These are phyloP conservation scores for Pilaira anomala DNA, from an alignment of 192 early-diverging fungal genomes.

Conservation along the genomic window DNA sequence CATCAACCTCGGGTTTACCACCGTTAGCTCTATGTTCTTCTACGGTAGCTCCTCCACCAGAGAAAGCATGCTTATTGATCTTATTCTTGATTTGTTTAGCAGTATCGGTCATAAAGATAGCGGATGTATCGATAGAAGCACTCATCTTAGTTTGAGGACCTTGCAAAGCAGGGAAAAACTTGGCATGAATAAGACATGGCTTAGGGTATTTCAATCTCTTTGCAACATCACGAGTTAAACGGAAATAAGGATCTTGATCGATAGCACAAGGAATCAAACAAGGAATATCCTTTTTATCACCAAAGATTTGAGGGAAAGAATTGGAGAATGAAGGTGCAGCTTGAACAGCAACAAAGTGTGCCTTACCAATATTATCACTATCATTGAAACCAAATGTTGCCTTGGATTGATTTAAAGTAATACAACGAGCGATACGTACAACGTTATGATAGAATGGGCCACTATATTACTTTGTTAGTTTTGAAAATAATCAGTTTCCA, in stretches of 20 bases:
- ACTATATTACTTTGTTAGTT: conserved; percentile 43
- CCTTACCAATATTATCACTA: conserved; percentile 84
- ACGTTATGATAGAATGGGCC: conserved; percentile 95
- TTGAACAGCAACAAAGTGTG: conserved; percentile 94
- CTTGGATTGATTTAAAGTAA: conserved; percentile 79
- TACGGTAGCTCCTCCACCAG: conserved; percentile 83
- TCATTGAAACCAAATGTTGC: conserved; percentile 92
- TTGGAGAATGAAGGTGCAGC: conserved; percentile 94
- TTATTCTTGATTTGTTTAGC: conserved; percentile 95
- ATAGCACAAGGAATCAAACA: conserved; percentile 98
- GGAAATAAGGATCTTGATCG: conserved; percentile 99
- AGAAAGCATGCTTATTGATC: conserved; percentile 86
- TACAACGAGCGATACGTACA: conserved; percentile 79
- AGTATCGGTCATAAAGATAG: conserved; percentile 92
- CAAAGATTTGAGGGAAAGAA: conserved; percentile 95
- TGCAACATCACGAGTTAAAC: conserved; percentile 93
- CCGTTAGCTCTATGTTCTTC: conserved; percentile 81
- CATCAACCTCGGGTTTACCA: conserved; percentile 94
- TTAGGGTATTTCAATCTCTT: conserved; percentile 93
- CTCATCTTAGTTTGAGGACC: conserved; percentile 94
- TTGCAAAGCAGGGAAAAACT: conserved; percentile 94
- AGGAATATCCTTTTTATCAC: conserved; percentile 82
- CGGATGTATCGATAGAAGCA: conserved; percentile 82
- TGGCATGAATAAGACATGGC: conserved; percentile 87
- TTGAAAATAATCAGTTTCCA: not conserved